Conservation (phyloP, 2,329 filamentous ascomycete genomes). For the Mycosphaerella arachidis region DNA sequence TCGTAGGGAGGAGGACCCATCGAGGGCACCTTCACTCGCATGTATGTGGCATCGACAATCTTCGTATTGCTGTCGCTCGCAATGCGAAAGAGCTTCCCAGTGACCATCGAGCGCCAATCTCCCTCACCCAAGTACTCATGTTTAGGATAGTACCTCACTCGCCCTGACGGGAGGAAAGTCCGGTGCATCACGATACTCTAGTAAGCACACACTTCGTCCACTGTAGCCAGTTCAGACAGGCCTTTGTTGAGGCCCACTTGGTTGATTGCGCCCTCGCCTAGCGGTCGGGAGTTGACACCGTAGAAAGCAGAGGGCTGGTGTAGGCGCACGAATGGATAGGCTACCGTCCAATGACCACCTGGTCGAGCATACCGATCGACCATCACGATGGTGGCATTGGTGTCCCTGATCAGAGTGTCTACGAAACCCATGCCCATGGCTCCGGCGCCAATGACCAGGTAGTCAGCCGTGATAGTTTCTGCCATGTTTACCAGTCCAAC, state of each 20-base stretch:
- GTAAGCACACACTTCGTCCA: constrained; percentile 16
- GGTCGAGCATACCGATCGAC: constrained; percentile 17
- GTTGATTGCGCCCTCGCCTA: constrained; percentile 15
- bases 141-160: constrained; percentile 17
- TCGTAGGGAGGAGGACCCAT: constrained; percentile 17
- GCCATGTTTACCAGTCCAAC: not conserved
- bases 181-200: constrained; percentile 17
- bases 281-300: constrained; percentile 18
- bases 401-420: constrained; percentile 15
- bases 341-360: constrained; percentile 20
- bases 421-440: constrained; percentile 23
- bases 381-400: constrained; percentile 9
- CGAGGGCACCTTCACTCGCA: constrained; percentile 16
- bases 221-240: constrained; percentile 13
- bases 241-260: constrained; percentile 21
- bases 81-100: constrained; percentile 8
- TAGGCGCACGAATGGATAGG: constrained; percentile 21
- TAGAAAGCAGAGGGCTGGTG: constrained; percentile 22
- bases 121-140: constrained; percentile 15
- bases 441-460: constrained; percentile 19
- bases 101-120: constrained; percentile 11
- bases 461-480: constrained; percentile 9
- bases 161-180: constrained; percentile 16
- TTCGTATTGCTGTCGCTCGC: constrained; percentile 1
- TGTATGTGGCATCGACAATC: constrained; percentile 21